Conservation (phyloP, 129 eudicot species). For the Flaveria robusta region DNA sequence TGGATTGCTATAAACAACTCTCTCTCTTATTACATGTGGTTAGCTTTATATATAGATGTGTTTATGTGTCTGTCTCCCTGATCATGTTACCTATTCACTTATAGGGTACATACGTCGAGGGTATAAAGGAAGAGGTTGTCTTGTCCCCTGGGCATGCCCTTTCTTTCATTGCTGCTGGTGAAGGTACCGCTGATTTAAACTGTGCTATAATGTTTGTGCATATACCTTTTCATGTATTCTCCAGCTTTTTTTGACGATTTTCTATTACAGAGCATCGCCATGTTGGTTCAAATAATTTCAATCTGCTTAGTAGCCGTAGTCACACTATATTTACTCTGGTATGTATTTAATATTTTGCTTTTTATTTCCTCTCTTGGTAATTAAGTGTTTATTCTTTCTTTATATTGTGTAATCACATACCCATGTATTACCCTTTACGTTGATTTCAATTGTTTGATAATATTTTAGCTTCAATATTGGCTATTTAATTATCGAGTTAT, state of each 20-base stretch:
- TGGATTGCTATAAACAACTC: not conserved
- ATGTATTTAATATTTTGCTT: constrained; percentile 27
- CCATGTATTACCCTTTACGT: constrained; percentile 1
- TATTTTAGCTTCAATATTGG: not conserved
- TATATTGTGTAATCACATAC: not conserved
- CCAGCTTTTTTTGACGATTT: constrained; percentile 19
- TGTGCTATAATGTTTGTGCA: not conserved
- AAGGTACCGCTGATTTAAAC: constrained; percentile 54
- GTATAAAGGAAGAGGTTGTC: constrained; percentile 98
- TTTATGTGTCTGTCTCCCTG: constrained; percentile 14
- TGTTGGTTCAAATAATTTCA: constrained; percentile 94
- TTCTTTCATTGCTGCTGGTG: constrained; percentile 97
- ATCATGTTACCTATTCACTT: constrained; percentile 7
- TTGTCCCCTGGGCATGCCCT: constrained; percentile 98
- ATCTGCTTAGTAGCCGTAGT: constrained; percentile 93
- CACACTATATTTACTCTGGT: constrained; percentile 99
- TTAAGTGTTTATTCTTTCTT: constrained; percentile 11
- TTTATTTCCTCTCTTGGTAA: not conserved
- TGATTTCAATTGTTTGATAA: not conserved
- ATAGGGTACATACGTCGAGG: constrained; percentile 98
- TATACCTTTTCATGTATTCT: constrained; percentile 13
- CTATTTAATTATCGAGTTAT: not conserved
- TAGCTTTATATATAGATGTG: not conserved
- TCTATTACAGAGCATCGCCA: constrained; percentile 90
- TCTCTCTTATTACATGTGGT: not conserved